Conservation (phyloP, 1,139 yeast genomes). For the Saccharomycopsis crataegensis region DNA sequence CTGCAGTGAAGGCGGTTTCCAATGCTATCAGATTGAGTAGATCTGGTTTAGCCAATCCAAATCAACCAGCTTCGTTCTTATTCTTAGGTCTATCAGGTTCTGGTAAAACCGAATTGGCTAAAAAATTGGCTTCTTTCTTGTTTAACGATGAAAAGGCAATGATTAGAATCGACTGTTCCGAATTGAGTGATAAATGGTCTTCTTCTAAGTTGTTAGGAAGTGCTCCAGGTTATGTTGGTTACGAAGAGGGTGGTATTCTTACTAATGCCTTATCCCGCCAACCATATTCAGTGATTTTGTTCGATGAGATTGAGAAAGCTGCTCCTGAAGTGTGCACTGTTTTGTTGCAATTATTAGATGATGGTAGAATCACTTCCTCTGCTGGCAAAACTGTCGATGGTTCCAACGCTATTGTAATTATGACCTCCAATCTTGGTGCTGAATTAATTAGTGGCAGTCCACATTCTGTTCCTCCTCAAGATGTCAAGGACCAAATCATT, state of each 20-base stretch:
- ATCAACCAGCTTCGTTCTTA: conserved; percentile 92
- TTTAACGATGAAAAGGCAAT: conserved; percentile 95
- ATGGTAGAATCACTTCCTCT: conserved; percentile 91
- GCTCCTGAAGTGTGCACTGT: conserved; percentile 96
- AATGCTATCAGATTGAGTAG: conserved; percentile 89
- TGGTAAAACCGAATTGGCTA: conserved; percentile 97
- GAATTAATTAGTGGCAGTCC: conserved; percentile 70
- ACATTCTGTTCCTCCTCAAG: conserved; percentile 54
- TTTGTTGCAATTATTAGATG: conserved; percentile 85
- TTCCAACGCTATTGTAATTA: conserved; percentile 83
- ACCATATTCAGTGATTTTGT: conserved; percentile 90
- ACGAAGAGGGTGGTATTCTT: conserved; percentile 94
- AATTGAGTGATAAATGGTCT: conserved; percentile 89
- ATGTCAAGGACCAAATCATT: conserved; percentile 75
- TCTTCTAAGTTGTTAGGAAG: conserved; percentile 94
- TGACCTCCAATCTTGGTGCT: conserved; percentile 98
- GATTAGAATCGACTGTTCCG: conserved; percentile 97
- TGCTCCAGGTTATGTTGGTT: conserved; percentile 97
- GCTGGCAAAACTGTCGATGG: conserved; percentile 92
- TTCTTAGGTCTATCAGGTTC: conserved; percentile 96
- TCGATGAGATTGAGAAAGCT: conserved; percentile 98
- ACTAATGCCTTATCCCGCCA: conserved; percentile 87
- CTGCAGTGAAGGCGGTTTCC: conserved; percentile 93
- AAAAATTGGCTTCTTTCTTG: conserved; percentile 90
- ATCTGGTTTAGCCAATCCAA: conserved; percentile 94